phyloP scores from a whole-genome alignment of 805 yeast species.

The Teunomyces funiuensis region DNA sequence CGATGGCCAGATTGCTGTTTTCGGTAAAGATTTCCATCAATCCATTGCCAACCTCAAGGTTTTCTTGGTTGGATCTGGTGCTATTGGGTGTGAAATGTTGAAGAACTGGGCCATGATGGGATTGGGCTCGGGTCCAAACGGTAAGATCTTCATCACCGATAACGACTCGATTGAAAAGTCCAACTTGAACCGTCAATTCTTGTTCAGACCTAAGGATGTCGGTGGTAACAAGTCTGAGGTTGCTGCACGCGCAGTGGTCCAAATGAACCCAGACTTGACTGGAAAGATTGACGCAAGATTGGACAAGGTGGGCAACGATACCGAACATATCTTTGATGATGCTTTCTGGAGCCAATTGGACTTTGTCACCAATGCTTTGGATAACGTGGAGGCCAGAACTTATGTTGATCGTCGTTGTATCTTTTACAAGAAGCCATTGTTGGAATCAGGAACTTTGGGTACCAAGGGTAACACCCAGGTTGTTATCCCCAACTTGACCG shows the following conservation, averaged over 20 bases:
- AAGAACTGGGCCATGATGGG: conserved; percentile 99
- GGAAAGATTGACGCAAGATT: conserved; percentile 75
- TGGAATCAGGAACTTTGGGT: conserved; percentile 97
- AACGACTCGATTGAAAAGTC: conserved; percentile 95
- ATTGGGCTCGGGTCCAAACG: conserved; percentile 86
- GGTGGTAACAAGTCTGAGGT: conserved; percentile 88
- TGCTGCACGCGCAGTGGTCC: conserved; percentile 80
- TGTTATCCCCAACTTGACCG: conserved; percentile 89
- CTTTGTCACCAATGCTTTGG: conserved; percentile 94
- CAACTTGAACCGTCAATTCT: conserved; percentile 92
- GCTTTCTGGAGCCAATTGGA: conserved; percentile 82
- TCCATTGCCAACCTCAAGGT: conserved; percentile 73
- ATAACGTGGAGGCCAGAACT: conserved; percentile 96
- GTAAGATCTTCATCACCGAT: conserved; percentile 84
- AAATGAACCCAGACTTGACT: conserved; percentile 79
- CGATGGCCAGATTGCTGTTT: conserved; percentile 94
- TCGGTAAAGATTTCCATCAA: conserved; percentile 77
- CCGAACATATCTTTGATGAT: conserved; percentile 84
- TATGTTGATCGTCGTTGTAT: conserved; percentile 97
- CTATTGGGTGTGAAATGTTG: conserved; percentile 98
- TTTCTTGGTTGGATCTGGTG: conserved; percentile 95
- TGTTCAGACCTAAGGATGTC: conserved; percentile 92
- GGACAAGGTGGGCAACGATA: conserved; percentile 92
- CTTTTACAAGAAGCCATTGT: conserved; percentile 82
- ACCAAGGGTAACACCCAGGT: conserved; percentile 99